Evolutionary conservation across 305 asterid genomes (phyloP), one percentile per base, ranked within the genome.

Genomic region (Andrographis paniculata): DNA sequence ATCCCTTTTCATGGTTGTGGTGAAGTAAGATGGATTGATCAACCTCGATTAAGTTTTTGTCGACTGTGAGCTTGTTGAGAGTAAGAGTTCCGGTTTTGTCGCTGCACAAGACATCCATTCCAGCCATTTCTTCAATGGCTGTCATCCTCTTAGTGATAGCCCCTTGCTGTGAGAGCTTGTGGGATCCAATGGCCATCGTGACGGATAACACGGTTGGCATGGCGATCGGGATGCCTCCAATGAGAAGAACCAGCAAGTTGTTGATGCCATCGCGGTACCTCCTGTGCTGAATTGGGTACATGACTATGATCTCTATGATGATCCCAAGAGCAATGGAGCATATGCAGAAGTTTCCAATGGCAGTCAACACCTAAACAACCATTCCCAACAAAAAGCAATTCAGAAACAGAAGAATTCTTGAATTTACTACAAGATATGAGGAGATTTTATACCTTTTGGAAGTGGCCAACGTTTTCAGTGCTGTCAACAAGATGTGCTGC

Each of bases 151-250:
- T 77, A 0, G 85, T 88, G 53, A 89, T 89, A 35, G 97, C 97
- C 2, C 97, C 95, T 52, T 89, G 97, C 48, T 89, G 64, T 0
- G 97, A 89, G 39, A 89, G 48, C 36, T 82, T 56, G 77, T 89
- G 97, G 20, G 97, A 89, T 45, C 97, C 97, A 23, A 89, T 89
- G 0, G 97, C 97, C 95, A 89, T 88, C 9, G n/a, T n/a, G n/a
- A n/a, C n/a, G n/a, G n/a, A n/a, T n/a, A n/a, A n/a, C n/a, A n/a
- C n/a, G n/a, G n/a, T n/a, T n/a, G n/a, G n/a, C n/a, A n/a, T n/a
- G n/a, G n/a, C n/a, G n/a, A n/a, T n/a, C n/a, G n/a, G n/a, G n/a
- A n/a, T n/a, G n/a, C n/a, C n/a, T n/a, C n/a, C n/a, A n/a, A n/a
- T n/a, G n/a, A n/a, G n/a, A n/a, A 87, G 86, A 46, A 88, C 97